phyloP scores from a whole-genome alignment of 192 early-diverging fungal species.

The Umbelopsis sp. region DNA sequence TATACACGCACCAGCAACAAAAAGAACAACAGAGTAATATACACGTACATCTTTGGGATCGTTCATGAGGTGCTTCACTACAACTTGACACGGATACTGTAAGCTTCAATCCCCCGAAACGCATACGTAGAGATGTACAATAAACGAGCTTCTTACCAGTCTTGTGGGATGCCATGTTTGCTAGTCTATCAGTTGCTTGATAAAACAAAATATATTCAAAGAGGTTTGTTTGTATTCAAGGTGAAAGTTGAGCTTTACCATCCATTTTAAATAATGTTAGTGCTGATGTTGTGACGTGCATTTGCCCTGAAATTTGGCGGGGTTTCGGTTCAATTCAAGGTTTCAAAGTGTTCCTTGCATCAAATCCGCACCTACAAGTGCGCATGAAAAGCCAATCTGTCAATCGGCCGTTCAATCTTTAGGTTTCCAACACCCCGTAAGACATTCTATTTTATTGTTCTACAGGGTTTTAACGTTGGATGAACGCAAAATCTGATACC shows the following conservation, averaged over 20 bases:
- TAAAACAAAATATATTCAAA: background rate
- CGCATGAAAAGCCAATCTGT: background rate
- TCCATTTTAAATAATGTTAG: background rate
- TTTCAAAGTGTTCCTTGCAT: background rate
- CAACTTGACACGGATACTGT: background rate
- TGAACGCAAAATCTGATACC: background rate
- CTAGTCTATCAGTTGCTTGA: background rate
- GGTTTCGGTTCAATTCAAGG: background rate
- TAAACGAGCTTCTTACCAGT: background rate
- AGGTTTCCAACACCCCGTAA: background rate
- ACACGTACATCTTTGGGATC: constrained; percentile 49
- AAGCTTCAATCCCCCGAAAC: background rate
- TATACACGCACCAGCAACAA: background rate
- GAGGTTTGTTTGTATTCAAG: background rate
- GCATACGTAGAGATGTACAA: background rate
- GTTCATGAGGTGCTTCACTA: constrained; percentile 59
- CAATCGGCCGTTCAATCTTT: constrained; percentile 8
- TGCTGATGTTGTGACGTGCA: background rate
- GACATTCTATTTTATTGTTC: background rate
- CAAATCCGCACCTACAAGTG: constrained; percentile 11
- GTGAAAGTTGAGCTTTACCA: background rate
- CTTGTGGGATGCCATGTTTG: constrained; percentile 7
- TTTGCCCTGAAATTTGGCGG: background rate
- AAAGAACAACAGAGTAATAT: background rate
- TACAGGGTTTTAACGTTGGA: background rate